Evolutionary conservation across 164 flowering plant species (phyloP), one percentile per base, ranked within the genome.

Genomic region (Stephania cephalantha): DNA sequence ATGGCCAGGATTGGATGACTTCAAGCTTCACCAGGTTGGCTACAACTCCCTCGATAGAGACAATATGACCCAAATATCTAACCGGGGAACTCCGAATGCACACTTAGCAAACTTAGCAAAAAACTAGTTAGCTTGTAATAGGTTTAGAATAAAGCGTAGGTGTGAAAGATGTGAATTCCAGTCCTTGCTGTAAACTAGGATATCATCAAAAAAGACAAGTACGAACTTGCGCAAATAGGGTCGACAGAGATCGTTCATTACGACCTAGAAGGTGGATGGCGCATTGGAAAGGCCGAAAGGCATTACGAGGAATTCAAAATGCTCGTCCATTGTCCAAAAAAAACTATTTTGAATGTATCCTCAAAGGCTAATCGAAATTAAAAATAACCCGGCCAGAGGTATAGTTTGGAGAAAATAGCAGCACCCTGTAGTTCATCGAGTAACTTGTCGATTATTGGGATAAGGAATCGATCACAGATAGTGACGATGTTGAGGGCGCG

Each of bases 261-360:
- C 6, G n/a, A 25, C n/a, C n/a, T 46, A 35, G 22, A 71, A 71
- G 0, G 58, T 71, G 1, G 73, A 7, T 8, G 58, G 7, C 4
- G 63, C 30, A 7, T 71, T 71, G 63, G 44, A 8, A 5, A 71
- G 64, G 0, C 73, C 73, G 15, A 71, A 71, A 9, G 61, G 73
- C 63, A 71, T 71, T 1, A 71, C 73, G 6, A 71, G 1, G 22
- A 46, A 71, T 15, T 71, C 61, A 12, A 46, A 71, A 9, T 71
- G 61, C 1, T 48, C 50, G 7, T 69, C 50, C 1, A 29, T 31
- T 1, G 42, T 48, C 48, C 61, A 4, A 22, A 71, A 22, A 71
- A 71, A 11, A 61, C 15, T 15, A 30, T 46, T 20, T 46, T 46
- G 1, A 8, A 9, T 12, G 20, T 50, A 10, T 46, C 58, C 25